Evolutionary conservation across 163 green algal genomes (phyloP).

Genomic region (Prototheca wickerhamii): DNA sequence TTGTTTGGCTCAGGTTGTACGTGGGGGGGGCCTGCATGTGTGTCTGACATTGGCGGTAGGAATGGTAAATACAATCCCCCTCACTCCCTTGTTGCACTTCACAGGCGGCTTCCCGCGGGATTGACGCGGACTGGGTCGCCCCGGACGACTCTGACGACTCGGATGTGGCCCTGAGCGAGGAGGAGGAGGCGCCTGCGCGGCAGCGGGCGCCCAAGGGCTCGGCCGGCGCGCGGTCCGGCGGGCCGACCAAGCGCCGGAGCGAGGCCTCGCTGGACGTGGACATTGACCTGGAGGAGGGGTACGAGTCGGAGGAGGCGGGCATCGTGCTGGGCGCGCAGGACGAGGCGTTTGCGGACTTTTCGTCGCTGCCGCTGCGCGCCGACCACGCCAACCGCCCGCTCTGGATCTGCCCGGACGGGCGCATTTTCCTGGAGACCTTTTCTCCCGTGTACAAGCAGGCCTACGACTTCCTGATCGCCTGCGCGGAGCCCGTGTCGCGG

Average conservation of each 20-base stretch:
- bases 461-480: conserved; percentile 97
- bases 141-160: background rate
- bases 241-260: too few species aligned
- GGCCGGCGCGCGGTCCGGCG: too few species aligned
- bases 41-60: background rate
- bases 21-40: too few species aligned
- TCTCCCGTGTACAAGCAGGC: conserved; percentile 90
- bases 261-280: conserved; percentile 14
- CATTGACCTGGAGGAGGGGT: conserved; percentile 26
- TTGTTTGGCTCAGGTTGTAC: too few species aligned
- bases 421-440: conserved; percentile 96
- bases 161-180: background rate
- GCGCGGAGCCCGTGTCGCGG: conserved; percentile 86
- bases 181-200: background rate
- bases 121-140: background rate
- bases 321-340: conserved; percentile 34
- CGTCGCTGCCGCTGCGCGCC: conserved; percentile 66
- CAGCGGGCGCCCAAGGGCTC: background rate
- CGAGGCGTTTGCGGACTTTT: conserved; percentile 51
- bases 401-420: conserved; percentile 91
- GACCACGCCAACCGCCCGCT: conserved; percentile 85
- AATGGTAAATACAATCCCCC: too few species aligned
- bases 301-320: conserved; percentile 11
- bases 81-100: background rate
- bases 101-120: background rate